A percentile compares a stretch with the other conserved stretches of the same genome.
phyloP scores from a whole-genome alignment of 2,329 filamentous ascomycete genomes.

The Cladosporium velox region DNA sequence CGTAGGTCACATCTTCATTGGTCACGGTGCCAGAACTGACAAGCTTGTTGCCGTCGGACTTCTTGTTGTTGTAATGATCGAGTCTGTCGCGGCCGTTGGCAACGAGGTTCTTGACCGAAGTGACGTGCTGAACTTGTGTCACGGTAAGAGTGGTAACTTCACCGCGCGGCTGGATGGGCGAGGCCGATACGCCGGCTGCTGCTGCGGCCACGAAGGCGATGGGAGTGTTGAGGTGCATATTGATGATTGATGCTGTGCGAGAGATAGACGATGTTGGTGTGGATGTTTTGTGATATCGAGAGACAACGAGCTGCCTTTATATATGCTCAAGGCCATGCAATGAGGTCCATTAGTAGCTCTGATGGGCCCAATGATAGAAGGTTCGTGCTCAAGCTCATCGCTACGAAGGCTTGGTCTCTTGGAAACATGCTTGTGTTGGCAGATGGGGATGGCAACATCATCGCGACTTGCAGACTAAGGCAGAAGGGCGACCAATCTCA shows the following conservation, averaged over 20 bases:
- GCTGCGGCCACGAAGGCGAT: constrained; percentile 23
- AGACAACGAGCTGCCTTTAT: not conserved
- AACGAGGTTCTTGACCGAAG: constrained; percentile 25
- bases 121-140: constrained; percentile 21
- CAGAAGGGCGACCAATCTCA: not conserved
- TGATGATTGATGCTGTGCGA: not conserved
- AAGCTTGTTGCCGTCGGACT: constrained; percentile 3
- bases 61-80: constrained; percentile 22
- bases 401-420: not conserved
- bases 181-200: constrained; percentile 22
- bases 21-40: constrained; percentile 25
- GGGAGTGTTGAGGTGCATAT: constrained; percentile 25
- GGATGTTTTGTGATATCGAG: not conserved
- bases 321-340: not conserved
- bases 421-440: constrained; percentile 1
- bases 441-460: not conserved
- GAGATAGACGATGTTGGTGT: not conserved
- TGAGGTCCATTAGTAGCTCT: not conserved
- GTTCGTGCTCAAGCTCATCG: not conserved
- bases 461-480: not conserved
- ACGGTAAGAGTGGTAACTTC: constrained; percentile 19
- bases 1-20: constrained; percentile 27
- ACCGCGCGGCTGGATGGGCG: constrained; percentile 20
- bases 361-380: not conserved
- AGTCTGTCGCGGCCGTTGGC: constrained; percentile 22